Evolutionary conservation across 305 asterid species (phyloP), one percentile per base, ranked within the genome.

Genomic region (Fraxinus dipetala): DNA sequence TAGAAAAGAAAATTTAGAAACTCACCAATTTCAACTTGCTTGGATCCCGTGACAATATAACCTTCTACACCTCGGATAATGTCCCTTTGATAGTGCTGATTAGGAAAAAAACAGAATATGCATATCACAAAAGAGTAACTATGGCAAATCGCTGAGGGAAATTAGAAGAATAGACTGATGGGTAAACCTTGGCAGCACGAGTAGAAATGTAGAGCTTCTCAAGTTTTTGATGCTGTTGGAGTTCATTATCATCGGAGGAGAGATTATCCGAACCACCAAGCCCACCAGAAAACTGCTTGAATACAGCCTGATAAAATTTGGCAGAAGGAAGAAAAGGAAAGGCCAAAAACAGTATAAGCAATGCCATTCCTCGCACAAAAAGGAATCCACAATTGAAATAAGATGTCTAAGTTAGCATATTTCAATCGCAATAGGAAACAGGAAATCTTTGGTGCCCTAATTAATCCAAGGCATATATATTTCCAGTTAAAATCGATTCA

Each of bases 71-170:
- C 95, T 69, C 97, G 91, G 72, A 89, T 89, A 82, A 93, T 84
- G 83, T 92, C 97, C 80, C 97, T 89, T 86, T 93, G 97, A 75
- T 90, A 88, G 81, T 90, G 96, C 96, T 93, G 89, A 36, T 14
- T 81, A 76, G 56, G 28, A 75, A 56, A 34, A 73, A 72, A 69
- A 72, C 61, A 34, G 14, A 26, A 4, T 8, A 48, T 28, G 82
- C n/a, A 79, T 5, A 65, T 18, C 20, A 81, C n/a, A 34, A 74
- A 70, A n/a, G 26, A 48, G 59, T 11, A 45, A 28, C 31, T 10
- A 59, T 35, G 22, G 69, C 16, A 26, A 65, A 34, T 51, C 14
- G 40, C 16, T 3, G 31, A 65, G 77, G 72, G 9, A 77, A 2
- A 65, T 18, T 14, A 28, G 20, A 76, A 80, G 18, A 38, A 59